Evolutionary conservation across 345 rosid genomes (phyloP).

Genomic region (Arabidopsis suecica): DNA sequence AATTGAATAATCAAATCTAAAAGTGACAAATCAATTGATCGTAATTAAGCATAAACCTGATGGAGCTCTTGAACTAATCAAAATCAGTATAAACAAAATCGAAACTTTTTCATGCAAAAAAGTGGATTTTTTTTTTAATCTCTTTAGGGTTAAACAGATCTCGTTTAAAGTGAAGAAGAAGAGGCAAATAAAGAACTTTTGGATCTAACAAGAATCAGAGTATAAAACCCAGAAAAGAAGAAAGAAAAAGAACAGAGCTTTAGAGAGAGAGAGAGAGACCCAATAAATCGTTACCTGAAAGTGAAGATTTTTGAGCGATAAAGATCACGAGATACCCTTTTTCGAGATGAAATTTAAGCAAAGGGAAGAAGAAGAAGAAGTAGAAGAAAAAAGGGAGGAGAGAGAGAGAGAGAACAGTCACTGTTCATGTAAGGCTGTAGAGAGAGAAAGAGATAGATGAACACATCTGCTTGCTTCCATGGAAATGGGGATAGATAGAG

Average conservation of each 20-base stretch:
- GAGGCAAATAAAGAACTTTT: conserved; percentile 36
- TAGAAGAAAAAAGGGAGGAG: conserved; percentile 30
- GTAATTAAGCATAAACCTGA: neutral
- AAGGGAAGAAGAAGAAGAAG: conserved; percentile 36
- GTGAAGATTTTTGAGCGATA: conserved; percentile 21
- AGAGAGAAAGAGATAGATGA: conserved; percentile 42
- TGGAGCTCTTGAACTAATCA: neutral
- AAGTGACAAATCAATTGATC: conserved; percentile 11
- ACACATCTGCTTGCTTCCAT: conserved; percentile 48
- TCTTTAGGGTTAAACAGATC: conserved; percentile 51
- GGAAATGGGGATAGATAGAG: conserved; percentile 53
- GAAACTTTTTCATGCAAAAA: conserved; percentile 35
- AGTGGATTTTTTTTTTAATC: neutral
- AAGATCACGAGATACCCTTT: conserved; percentile 41
- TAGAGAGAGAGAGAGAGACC: conserved; percentile 23
- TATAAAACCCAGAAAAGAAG: conserved; percentile 49
- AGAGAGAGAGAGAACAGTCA: conserved; percentile 37
- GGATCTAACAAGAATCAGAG: conserved; percentile 55
- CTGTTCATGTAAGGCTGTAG: conserved; percentile 46
- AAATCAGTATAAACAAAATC: conserved; percentile 21
- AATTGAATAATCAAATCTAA: conserved; percentile 5
- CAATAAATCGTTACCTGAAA: conserved; percentile 37
- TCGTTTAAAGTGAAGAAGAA: conserved; percentile 43
- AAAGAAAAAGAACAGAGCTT: conserved; percentile 50
- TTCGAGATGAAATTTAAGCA: conserved; percentile 4